These are phyloP conservation scores for Ricinus communis DNA, from an alignment of 345 rosid genomes.

Conservation along the genomic window DNA sequence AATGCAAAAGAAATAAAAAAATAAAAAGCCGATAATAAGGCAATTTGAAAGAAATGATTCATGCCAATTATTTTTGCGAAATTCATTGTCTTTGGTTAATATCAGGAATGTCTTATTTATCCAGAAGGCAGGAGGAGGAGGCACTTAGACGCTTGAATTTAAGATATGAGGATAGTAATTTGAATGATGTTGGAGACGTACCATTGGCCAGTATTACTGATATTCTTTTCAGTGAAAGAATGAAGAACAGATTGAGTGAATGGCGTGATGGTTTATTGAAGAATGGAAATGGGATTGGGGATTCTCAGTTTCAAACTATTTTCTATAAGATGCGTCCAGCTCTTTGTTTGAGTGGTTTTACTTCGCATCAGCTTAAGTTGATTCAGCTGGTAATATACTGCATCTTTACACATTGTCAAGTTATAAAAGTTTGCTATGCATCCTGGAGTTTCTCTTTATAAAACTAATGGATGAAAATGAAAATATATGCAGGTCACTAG, in stretches of 20 bases:
- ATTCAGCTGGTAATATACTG: constrained; percentile 55
- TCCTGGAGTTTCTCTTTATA: neutral
- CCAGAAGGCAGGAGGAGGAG: constrained; percentile 74
- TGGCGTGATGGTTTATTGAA: constrained; percentile 63
- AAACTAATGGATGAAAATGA: neutral
- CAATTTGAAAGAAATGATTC: neutral
- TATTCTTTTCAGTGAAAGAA: constrained; percentile 77
- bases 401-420: neutral
- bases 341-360: constrained; percentile 60
- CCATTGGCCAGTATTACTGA: constrained; percentile 51
- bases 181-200: constrained; percentile 34
- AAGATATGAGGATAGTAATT: constrained; percentile 21
- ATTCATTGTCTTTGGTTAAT: constrained; percentile 32
- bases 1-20: no score
- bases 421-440: neutral
- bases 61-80: neutral
- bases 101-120: constrained; percentile 91
- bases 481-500: constrained; percentile 42
- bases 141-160: constrained; percentile 42
- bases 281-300: constrained; percentile 33
- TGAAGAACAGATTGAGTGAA: constrained; percentile 58
- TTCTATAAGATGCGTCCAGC: constrained; percentile 78
- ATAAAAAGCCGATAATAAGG: no score
- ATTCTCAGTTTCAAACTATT: constrained; percentile 48
- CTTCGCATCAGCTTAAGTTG: constrained; percentile 76